Evolutionary conservation across 805 yeast species (phyloP), one percentile per base, ranked within the genome.

Genomic region (Myxozyma neotropica): DNA sequence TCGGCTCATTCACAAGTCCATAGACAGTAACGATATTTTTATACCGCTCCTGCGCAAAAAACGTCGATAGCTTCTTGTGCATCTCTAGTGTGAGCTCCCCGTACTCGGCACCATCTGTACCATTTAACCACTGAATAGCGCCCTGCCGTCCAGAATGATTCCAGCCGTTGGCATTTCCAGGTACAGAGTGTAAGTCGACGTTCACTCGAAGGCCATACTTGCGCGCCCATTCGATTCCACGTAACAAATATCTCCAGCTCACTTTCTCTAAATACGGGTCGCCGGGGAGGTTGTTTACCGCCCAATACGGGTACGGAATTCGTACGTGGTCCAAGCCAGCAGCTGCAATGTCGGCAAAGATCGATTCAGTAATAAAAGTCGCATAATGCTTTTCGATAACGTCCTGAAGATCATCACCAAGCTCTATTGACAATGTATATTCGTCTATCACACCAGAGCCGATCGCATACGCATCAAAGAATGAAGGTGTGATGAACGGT

Each of bases 241-340:
- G 73, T 47, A 86, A 83, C 59, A 89, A 73, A 68, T 86, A 88
- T 47, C 75, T 47, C 75, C 75, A 72, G 7, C 76, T 73, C 53
- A 83, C 84, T 61, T 87, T 89, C 55, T 71, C 82, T 39, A 89
- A 87, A 69, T 86, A 89, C 3, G 97, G 96, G 72, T 92, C 97
- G 55, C 77, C 77, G 21, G 78, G 81, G 46, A 82, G 76, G 6
- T 74, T 69, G 49, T 79, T 70, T 72, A 88, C 89, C 8, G 96
- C 96, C 98, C 98, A 93, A 76, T 92, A 92, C 10, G 97, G 97
- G 56, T 92, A 83, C 46, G 98, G 97, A 60, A 92, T 86, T 69
- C 97, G 83, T 21, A 90, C 96, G 65, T 86, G 78, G 74, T 92
- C 93, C 64, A 92, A 78, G 1, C 96, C 96, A 56, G 77, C 78